phyloP scores from a whole-genome alignment of 345 rosid species.

The Gossypium herbaceum region DNA sequence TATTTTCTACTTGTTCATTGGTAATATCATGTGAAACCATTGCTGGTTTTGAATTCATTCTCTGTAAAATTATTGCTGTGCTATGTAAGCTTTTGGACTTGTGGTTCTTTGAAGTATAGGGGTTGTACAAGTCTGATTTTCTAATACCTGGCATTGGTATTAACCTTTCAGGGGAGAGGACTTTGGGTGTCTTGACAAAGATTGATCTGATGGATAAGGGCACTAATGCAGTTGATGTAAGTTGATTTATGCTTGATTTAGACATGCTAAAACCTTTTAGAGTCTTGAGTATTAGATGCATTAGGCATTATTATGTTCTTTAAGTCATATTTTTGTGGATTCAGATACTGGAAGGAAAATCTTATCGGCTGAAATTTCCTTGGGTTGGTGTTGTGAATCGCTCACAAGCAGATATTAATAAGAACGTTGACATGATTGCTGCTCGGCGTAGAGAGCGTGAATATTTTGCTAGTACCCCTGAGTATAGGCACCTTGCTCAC shows the following conservation, averaged over 20 bases:
- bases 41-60: not conserved
- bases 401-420: slow-evolving; percentile 97
- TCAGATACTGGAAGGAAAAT: slow-evolving; percentile 88
- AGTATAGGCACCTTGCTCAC: slow-evolving; percentile 88
- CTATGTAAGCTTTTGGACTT: not conserved
- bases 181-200: slow-evolving; percentile 95
- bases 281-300: not conserved
- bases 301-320: slow-evolving; percentile 9
- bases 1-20: not conserved
- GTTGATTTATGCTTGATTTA: slow-evolving; percentile 23
- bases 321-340: slow-evolving; percentile 22
- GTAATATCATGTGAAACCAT: not conserved
- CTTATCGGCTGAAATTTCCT: slow-evolving; percentile 80
- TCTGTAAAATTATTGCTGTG: not conserved
- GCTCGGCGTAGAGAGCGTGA: slow-evolving; percentile 95
- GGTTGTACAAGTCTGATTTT: not conserved
- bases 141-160: not conserved
- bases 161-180: slow-evolving; percentile 79
- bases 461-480: slow-evolving; percentile 76
- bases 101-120: not conserved
- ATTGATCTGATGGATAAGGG: slow-evolving; percentile 99
- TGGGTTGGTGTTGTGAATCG: slow-evolving; percentile 99
- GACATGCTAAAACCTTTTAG: not conserved
- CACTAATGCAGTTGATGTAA: slow-evolving; percentile 96
- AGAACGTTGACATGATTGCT: slow-evolving; percentile 96